These are phyloP conservation scores for Peniophora sp. DNA, from an alignment of 1,284 basidiomycete species.

Conservation along the genomic window DNA sequence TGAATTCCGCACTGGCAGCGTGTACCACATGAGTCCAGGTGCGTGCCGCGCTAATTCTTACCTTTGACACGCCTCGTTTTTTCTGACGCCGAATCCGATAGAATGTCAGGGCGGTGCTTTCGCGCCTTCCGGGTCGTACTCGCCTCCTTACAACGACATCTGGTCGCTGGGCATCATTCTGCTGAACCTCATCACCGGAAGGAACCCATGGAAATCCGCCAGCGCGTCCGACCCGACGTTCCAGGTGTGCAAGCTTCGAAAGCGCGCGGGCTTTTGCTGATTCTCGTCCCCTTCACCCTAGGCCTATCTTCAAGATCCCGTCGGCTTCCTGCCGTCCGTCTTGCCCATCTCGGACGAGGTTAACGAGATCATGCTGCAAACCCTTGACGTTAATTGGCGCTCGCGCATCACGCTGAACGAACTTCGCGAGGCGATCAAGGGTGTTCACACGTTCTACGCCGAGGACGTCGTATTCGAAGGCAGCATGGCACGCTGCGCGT, in stretches of 20 bases:
- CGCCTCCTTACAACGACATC: conserved; percentile 86
- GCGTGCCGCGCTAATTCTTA: conserved; percentile 19
- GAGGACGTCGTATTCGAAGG: conserved; percentile 71
- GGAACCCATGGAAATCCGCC: conserved; percentile 98
- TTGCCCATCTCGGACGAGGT: conserved; percentile 68
- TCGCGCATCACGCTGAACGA: conserved; percentile 63
- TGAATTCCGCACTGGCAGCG: conserved; percentile 94
- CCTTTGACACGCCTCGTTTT: conserved; percentile 4
- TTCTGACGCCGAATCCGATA: conserved; percentile 20
- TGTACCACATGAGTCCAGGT: conserved; percentile 97
- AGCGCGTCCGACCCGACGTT: conserved; percentile 70
- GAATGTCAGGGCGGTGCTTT: conserved; percentile 90
- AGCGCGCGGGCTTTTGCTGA: too few species aligned
- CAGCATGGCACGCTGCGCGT: conserved; percentile 74
- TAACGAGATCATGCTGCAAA: conserved; percentile 58
- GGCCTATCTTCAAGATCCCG: conserved; percentile 60
- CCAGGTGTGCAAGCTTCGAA: conserved; percentile 22
- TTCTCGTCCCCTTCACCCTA: too few species aligned
- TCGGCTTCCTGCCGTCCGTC: conserved; percentile 60
- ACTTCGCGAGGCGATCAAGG: conserved; percentile 61
- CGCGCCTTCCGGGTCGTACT: conserved; percentile 66
- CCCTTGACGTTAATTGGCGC: conserved; percentile 70
- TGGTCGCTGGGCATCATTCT: conserved; percentile 98
- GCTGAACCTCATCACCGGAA: conserved; percentile 90
- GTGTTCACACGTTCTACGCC: conserved; percentile 63